Conservation (phyloP, 75 land plant genomes). For the Picea sitchensis region DNA sequence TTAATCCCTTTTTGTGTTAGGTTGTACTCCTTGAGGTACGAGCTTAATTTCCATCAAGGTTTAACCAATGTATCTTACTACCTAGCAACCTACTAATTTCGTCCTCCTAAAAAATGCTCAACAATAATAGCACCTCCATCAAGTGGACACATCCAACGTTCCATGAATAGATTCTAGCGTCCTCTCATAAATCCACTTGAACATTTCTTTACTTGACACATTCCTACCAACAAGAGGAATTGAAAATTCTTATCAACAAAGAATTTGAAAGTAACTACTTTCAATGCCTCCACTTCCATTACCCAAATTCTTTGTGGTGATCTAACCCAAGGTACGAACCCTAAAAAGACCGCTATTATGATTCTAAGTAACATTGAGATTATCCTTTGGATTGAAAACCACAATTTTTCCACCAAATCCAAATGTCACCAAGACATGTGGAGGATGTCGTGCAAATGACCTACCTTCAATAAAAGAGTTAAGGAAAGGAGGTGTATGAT, state of each 20-base stretch:
- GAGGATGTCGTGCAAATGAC: slow-evolving; percentile 78
- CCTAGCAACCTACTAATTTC: too few species aligned
- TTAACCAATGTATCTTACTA: too few species aligned
- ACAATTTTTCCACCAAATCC: slow-evolving; percentile 95
- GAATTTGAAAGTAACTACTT: slow-evolving; percentile 29
- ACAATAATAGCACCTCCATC: too few species aligned
- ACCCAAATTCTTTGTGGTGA: slow-evolving; percentile 25
- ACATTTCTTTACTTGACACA: slow-evolving; percentile 65
- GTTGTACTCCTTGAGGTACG: too few species aligned
- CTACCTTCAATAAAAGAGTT: slow-evolving; percentile 32
- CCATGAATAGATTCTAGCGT: not conserved
- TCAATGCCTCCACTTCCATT: slow-evolving; percentile 1
- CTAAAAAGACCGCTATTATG: slow-evolving; percentile 22
- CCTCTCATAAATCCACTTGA: slow-evolving; percentile 83
- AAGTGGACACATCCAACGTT: too few species aligned
- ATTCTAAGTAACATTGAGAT: slow-evolving; percentile 41
- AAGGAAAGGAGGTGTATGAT: slow-evolving; percentile 20
- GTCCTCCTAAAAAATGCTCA: too few species aligned
- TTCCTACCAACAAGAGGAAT: slow-evolving; percentile 80
- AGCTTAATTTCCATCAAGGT: too few species aligned
- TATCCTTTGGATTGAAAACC: slow-evolving; percentile 54
- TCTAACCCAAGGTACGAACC: slow-evolving; percentile 42
- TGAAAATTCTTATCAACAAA: slow-evolving; percentile 47
- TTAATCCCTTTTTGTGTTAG: too few species aligned
- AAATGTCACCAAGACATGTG: slow-evolving; percentile 79